These are phyloP conservation scores for Talaromyces sp. DNA, from an alignment of 2,329 filamentous ascomycete genomes.

Conservation along the genomic window DNA sequence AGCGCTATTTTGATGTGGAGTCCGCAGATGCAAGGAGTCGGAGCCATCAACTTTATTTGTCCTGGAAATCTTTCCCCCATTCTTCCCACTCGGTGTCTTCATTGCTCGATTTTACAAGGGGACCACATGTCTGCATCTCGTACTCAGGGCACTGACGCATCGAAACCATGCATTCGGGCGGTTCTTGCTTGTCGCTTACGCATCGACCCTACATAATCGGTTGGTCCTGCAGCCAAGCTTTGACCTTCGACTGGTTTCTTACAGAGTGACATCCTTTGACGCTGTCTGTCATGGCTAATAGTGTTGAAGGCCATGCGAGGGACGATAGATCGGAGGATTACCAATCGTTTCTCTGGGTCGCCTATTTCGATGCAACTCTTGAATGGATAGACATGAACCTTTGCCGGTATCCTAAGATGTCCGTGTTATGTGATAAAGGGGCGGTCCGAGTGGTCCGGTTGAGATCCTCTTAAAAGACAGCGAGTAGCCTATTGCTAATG, in stretches of 20 bases:
- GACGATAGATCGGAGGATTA: constrained; percentile 7
- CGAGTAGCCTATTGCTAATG: background rate
- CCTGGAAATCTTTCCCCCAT: background rate
- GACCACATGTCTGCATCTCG: background rate
- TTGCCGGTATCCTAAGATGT: background rate
- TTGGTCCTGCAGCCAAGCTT: constrained; percentile 9
- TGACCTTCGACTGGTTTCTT: background rate
- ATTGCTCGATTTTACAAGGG: background rate
- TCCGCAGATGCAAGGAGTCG: constrained; percentile 7
- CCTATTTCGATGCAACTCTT: background rate
- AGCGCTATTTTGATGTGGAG: constrained; percentile 10
- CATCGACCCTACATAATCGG: background rate
- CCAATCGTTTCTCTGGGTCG: background rate
- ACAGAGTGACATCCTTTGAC: background rate
- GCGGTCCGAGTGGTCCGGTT: background rate
- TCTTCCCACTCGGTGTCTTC: background rate
- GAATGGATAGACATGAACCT: background rate
- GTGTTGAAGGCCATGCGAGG: constrained; percentile 15
- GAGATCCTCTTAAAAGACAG: background rate
- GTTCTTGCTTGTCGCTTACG: constrained; percentile 5
- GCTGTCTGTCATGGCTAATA: constrained; percentile 11
- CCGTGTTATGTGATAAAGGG: background rate
- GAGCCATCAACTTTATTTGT: constrained; percentile 14
- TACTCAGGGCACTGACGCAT: constrained; percentile 7
- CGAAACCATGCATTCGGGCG: background rate